phyloP scores from a whole-genome alignment of 2,329 filamentous ascomycete species.

The Hypoxylon sp. region DNA sequence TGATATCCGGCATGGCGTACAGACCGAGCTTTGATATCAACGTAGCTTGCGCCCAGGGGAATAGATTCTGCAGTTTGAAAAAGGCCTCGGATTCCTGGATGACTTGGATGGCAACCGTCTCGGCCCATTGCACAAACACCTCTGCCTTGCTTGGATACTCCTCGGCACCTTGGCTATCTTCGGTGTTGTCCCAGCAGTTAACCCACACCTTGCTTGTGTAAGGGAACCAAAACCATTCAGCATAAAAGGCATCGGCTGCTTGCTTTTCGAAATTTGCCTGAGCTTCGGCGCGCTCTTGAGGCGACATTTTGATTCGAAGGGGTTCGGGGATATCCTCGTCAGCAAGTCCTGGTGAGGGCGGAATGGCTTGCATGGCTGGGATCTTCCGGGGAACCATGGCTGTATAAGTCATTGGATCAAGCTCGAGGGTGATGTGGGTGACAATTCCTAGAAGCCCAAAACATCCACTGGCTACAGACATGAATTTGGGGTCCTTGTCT shows the following conservation, averaged over 20 bases:
- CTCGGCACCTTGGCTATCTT: slow-evolving; percentile 52
- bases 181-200: slow-evolving; percentile 62
- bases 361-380: slow-evolving; percentile 60
- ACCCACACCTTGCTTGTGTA: slow-evolving; percentile 63
- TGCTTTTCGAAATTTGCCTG: slow-evolving; percentile 53
- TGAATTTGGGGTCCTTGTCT: slow-evolving; percentile 53
- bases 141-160: slow-evolving; percentile 57
- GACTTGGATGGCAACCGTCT: slow-evolving; percentile 31
- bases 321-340: slow-evolving; percentile 58
- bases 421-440: slow-evolving; percentile 64
- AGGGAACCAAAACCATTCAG: slow-evolving; percentile 68
- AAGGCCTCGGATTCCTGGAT: slow-evolving; percentile 49
- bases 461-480: slow-evolving; percentile 61
- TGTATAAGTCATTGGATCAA: slow-evolving; percentile 64
- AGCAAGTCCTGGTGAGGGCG: slow-evolving; percentile 53
- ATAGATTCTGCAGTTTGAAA: slow-evolving; percentile 29
- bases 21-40: slow-evolving; percentile 57
- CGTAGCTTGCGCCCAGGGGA: slow-evolving; percentile 42
- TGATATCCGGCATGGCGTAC: slow-evolving; percentile 49
- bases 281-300: slow-evolving; percentile 26
- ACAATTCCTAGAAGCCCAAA: slow-evolving; percentile 65
- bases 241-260: slow-evolving; percentile 60
- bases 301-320: slow-evolving; percentile 49
- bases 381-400: slow-evolving; percentile 62
- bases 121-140: slow-evolving; percentile 55